Percentiles rank a stretch among this genome's conserved stretches.
These are phyloP conservation scores for Salix purpurea DNA, from an alignment of 345 rosid genomes.

Conservation along the genomic window DNA sequence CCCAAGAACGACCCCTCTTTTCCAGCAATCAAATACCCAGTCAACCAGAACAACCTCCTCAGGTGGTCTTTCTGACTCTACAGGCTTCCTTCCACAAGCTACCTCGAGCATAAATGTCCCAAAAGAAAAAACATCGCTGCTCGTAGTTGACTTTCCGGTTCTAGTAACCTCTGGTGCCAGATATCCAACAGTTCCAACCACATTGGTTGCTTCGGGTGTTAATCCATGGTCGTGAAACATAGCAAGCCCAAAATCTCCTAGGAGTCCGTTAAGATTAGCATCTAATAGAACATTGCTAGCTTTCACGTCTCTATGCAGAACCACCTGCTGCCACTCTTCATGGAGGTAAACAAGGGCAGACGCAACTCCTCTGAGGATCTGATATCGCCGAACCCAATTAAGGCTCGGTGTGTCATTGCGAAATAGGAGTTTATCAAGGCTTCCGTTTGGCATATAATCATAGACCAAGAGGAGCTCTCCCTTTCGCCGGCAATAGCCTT, in stretches of 20 bases:
- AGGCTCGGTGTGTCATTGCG: neutral
- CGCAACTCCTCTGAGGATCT: neutral
- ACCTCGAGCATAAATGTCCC: neutral
- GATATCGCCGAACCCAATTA: neutral
- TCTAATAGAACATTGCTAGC: constrained; percentile 1
- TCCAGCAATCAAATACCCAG: constrained; percentile 1
- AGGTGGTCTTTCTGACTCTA: neutral
- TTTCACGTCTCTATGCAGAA: constrained; percentile 8
- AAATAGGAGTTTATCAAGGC: constrained; percentile 2
- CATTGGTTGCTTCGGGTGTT: neutral
- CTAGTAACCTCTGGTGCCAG: constrained; percentile 1
- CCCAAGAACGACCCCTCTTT: neutral
- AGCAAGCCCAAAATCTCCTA: constrained; percentile 1
- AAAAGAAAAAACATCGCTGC: constrained; percentile 3
- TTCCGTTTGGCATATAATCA: neutral
- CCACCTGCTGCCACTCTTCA: constrained; percentile 5
- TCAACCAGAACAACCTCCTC: neutral
- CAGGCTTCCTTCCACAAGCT: neutral
- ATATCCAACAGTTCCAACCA: constrained; percentile 3
- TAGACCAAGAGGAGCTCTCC: constrained; percentile 3
- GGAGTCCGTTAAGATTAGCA: neutral
- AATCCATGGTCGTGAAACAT: neutral
- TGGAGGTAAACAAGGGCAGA: constrained; percentile 7
- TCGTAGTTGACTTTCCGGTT: neutral
- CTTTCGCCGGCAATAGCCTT: neutral